Base-by-base conservation (phyloP, 1,139 yeast species). In the Geotrichum candidum region DNA sequence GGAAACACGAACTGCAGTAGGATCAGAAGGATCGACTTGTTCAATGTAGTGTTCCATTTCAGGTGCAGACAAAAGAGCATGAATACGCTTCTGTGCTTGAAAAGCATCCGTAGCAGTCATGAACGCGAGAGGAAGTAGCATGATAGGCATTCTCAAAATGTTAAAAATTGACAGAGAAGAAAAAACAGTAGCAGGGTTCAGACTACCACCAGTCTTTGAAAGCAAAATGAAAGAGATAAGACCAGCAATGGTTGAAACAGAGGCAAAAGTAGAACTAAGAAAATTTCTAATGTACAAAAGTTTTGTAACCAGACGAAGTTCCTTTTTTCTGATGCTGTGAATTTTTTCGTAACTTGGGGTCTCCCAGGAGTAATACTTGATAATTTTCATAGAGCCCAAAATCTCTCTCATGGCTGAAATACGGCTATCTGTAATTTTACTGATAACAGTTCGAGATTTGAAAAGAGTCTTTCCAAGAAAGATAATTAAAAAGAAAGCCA, bases 321-420 rank as follows among this genome's bases (percentile, higher is more conserved):
- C 90, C 53, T 72, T 65, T 22, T 68, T 68, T 68, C 90, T 78
- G 18, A 78, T 78, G 1, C 74, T 73, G 18, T 80, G 70, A n/a
- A 86, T 79, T 60, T 74, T 76, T 4, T 79, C 74, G 60, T 74
- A 74, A 69, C 83, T 84, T 6, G 87, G 82, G 18, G 77, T 77
- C 72, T 88, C 95, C 95, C 95, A 87, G 18, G 87, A 84, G 70
- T 87, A 87, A 66, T 80, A 84, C 73, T 87, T 87, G 74, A 87
- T 84, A 75, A 86, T 80, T 68, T 85, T 84, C 76, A 87, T 79
- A 64, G 85, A 82, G 67, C 79, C 82, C 59, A 87, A 75, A 48
- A 87, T 82, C 69, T 87, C 92, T 63, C 85, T 82, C 68, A 87
- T 84, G 52, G 80, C 74, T 53, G 81, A 77, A 31, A 87, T 86